A percentile compares a stretch with the other conserved stretches of the same genome.
Evolutionary conservation across 768 basidiomycete genomes (phyloP).

Genomic region (Tulasnella sp.): DNA sequence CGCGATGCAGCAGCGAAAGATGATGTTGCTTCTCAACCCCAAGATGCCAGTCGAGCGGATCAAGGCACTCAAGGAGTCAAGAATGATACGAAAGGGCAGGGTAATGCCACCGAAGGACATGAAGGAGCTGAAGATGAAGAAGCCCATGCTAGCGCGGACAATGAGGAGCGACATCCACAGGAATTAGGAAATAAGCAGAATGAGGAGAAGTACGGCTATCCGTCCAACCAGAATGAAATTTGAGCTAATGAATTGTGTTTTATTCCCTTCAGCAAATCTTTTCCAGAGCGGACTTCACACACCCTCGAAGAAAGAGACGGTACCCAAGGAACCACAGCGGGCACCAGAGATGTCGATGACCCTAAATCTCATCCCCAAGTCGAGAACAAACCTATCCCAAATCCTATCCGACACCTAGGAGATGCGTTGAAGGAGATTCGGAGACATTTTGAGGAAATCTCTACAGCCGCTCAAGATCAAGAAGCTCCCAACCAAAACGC

Average conservation of each 20-base stretch:
- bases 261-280: not conserved
- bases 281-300: not conserved
- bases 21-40: conserved; percentile 22
- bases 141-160: conserved; percentile 18
- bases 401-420: conserved; percentile 67
- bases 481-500: conserved; percentile 27
- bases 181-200: not conserved
- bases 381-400: conserved; percentile 26
- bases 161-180: not conserved
- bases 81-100: conserved; percentile 23
- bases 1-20: conserved; percentile 32
- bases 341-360: conserved; percentile 18
- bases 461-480: conserved; percentile 24
- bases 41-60: too few relatives aligned
- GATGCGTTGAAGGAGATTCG: conserved; percentile 72
- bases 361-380: not conserved
- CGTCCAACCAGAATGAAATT: too few relatives aligned
- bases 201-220: too few relatives aligned
- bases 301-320: not conserved
- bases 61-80: too few relatives aligned
- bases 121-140: conserved; percentile 23
- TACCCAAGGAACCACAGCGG: conserved; percentile 7
- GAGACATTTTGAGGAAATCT: conserved; percentile 72
- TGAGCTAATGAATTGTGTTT: too few relatives aligned
- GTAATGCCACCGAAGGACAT: conserved; percentile 27